These are phyloP conservation scores for Malus fusca DNA, from an alignment of 306 rosid species.

Conservation along the genomic window DNA sequence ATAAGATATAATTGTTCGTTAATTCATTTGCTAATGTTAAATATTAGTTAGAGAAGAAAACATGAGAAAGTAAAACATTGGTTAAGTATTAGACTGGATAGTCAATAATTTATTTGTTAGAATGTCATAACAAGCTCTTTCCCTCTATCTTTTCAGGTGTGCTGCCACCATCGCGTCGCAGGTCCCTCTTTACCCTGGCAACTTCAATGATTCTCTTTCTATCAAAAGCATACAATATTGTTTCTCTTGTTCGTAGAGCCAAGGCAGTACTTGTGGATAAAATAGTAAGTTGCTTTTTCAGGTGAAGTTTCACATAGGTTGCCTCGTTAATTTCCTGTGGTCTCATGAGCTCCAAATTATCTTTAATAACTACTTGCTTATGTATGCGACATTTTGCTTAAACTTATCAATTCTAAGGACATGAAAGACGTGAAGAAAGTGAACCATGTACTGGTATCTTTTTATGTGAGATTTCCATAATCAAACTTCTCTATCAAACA, in stretches of 20 bases:
- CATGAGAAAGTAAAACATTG: neutral
- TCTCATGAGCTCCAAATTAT: neutral
- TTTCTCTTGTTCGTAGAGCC: conserved; percentile 42
- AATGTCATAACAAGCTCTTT: conserved; percentile 13
- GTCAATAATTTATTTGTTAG: neutral
- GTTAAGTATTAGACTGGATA: neutral
- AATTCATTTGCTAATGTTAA: neutral
- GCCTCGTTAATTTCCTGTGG: neutral
- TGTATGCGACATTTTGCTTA: conserved; percentile 2
- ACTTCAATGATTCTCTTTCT: conserved; percentile 81
- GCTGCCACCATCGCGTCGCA: conserved; percentile 72
- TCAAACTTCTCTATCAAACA: neutral
- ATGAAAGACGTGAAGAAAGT: neutral
- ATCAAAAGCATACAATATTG: conserved; percentile 58
- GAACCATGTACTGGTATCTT: neutral
- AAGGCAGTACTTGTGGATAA: conserved; percentile 45
- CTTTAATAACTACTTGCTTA: neutral
- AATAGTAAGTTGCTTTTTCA: conserved; percentile 36
- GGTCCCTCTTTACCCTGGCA: conserved; percentile 81
- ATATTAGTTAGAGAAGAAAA: neutral
- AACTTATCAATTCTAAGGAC: neutral
- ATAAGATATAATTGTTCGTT: neutral
- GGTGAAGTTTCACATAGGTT: conserved; percentile 6
- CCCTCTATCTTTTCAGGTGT: conserved; percentile 46
- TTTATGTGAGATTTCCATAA: neutral